Conservation (phyloP, 306 rosid species). For the Castanea crenata region DNA sequence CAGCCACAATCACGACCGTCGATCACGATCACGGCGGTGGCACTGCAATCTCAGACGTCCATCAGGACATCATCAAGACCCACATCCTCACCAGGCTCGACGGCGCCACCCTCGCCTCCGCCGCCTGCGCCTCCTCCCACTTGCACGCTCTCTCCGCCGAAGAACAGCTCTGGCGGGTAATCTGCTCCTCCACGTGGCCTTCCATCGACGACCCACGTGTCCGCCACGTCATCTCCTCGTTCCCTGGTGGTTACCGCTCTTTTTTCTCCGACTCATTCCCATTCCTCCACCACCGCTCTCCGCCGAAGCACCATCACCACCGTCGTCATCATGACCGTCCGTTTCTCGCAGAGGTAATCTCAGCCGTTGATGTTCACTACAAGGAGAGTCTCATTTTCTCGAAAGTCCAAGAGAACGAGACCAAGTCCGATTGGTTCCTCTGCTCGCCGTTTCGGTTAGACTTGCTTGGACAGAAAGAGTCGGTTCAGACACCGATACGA, state of each 20-base stretch:
- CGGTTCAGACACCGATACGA: conserved; percentile 38
- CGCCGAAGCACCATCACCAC: neutral
- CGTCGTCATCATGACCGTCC: neutral
- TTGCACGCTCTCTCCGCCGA: conserved; percentile 55
- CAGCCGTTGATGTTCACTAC: conserved; percentile 73
- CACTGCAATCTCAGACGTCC: conserved; percentile 44
- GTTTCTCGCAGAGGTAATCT: conserved; percentile 32
- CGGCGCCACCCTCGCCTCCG: conserved; percentile 59
- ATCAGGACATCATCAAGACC: conserved; percentile 53
- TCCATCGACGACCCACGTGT: conserved; percentile 41
- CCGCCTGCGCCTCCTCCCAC: conserved; percentile 44
- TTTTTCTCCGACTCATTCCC: conserved; percentile 79
- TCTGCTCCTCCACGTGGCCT: conserved; percentile 67
- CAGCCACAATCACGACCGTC: neutral
- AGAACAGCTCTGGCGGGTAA: conserved; percentile 57
- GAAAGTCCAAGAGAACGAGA: conserved; percentile 35
- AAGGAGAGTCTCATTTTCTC: conserved; percentile 51
- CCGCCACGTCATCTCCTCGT: conserved; percentile 34
- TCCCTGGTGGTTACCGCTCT: conserved; percentile 60
- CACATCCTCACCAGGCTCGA: conserved; percentile 80
- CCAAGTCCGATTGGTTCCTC: conserved; percentile 56
- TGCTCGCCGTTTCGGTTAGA: conserved; percentile 66
- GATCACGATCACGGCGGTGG: neutral
- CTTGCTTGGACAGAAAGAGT: conserved; percentile 52
- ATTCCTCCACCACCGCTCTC: conserved; percentile 21